Base-by-base conservation (phyloP, 768 basidiomycete genomes). In the Rubroboletus pulcherrimus region DNA sequence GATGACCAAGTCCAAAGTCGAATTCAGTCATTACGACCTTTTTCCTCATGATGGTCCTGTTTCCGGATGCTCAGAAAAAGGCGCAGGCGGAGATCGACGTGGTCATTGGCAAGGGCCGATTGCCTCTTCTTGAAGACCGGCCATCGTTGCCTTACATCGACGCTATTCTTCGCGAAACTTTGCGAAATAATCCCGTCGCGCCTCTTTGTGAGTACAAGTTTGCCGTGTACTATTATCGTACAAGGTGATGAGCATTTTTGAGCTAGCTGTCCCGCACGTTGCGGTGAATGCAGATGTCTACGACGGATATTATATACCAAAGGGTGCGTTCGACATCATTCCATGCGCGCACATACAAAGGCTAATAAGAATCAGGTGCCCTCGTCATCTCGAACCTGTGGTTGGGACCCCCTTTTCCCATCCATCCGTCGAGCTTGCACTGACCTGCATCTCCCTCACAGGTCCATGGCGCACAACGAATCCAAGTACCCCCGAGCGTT, bases 241-340 rank as follows among this genome's bases (percentile, higher is more conserved):
- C 29, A 5, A 15, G n/a, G 14, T 41, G 31, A 17, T 8, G 6
- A 24, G 12, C 7, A 51, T 15, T 37, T 21, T 48, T 11, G 44
- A 21, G 12, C 24, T 38, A 62, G 70, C 66, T 8, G 26, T 72
- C 19, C 66, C 71, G 1, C 73, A 73, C 53, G 50, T 54, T 12
- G 35, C 64, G 1, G 73, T 74, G 1, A 58, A 73, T 45, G 76
- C 74, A 40, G 77, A 79, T 41, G 54, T 71, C 29, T 79, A 78
- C 52, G 66, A 70, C 24, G 74, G 76, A 12, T 78, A 80, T 55
- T 64, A 77, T 9, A 85, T 85, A 45, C 83, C 82, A 8, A 73
- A 75, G 52, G 57, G 54, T 52, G 34, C 26, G 44, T 61, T 43
- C 14, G n/a, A 31, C 37, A 37, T 17, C 15, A 7, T 37, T 26